phyloP scores from a whole-genome alignment of 352 stramenopile species.

The Phytophthora palmivora region DNA sequence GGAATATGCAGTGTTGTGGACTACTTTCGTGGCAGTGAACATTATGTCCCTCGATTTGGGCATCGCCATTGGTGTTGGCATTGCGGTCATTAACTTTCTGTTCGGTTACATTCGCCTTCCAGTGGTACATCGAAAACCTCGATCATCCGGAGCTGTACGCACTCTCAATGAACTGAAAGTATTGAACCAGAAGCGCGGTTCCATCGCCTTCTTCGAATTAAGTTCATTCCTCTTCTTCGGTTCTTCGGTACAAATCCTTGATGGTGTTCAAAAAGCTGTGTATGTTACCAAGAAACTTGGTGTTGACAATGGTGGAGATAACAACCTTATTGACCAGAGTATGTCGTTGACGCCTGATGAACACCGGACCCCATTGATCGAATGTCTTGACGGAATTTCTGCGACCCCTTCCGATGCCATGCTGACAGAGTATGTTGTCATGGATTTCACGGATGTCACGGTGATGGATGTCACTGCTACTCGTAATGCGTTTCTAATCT shows the following conservation, averaged over 20 bases:
- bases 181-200: constrained; percentile 57
- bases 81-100: too few species aligned
- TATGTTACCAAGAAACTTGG: constrained; percentile 54
- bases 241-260: constrained; percentile 80
- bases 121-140: constrained; percentile 59
- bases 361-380: constrained; percentile 40
- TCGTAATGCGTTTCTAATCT: constrained; percentile 78
- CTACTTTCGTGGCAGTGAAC: constrained; percentile 95
- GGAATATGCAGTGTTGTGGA: constrained; percentile 94
- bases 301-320: constrained; percentile 11
- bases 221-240: constrained; percentile 87
- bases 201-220: constrained; percentile 80
- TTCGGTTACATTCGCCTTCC: too few species aligned
- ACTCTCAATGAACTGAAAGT: constrained; percentile 54
- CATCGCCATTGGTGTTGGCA: constrained; percentile 91
- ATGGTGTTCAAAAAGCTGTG: constrained; percentile 76
- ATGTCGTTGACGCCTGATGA: constrained; percentile 53
- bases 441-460: constrained; percentile 85
- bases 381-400: constrained; percentile 57
- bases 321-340: constrained; percentile 13
- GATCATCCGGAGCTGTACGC: constrained; percentile 53
- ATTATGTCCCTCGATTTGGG: constrained; percentile 92
- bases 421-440: constrained; percentile 75
- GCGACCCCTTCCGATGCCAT: constrained; percentile 37
- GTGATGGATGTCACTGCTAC: constrained; percentile 86